Evolutionary conservation across 306 rosid species (phyloP).

Genomic region (Sindora glabra): DNA sequence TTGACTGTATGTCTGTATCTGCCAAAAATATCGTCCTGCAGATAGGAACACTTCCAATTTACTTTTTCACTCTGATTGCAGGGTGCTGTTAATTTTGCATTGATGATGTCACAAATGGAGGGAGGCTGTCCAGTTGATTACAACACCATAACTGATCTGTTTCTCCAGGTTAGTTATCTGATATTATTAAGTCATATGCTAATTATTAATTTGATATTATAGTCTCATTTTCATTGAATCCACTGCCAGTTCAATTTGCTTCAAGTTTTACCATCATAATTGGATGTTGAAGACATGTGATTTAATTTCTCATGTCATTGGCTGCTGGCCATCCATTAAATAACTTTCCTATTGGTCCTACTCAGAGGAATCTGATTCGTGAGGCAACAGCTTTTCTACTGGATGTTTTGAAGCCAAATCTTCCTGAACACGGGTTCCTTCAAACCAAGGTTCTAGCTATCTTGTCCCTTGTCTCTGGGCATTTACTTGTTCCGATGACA

Average conservation of each 20-base stretch:
- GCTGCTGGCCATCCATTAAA: constrained; percentile 13
- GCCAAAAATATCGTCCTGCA: not conserved
- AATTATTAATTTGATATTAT: constrained; percentile 4
- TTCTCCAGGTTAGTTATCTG: constrained; percentile 74
- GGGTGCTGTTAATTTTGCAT: constrained; percentile 99
- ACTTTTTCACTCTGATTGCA: constrained; percentile 25
- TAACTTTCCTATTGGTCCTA: constrained; percentile 4
- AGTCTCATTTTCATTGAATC: too few species aligned
- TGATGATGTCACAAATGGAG: constrained; percentile 99
- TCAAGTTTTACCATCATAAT: not conserved
- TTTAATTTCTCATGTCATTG: not conserved
- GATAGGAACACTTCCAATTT: not conserved
- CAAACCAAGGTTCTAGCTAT: constrained; percentile 70
- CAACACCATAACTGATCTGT: constrained; percentile 96
- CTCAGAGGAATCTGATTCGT: constrained; percentile 91
- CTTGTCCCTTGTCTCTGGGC: not conserved
- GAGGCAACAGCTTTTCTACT: constrained; percentile 97
- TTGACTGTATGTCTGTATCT: not conserved
- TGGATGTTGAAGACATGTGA: not conserved
- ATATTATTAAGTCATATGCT: constrained; percentile 1
- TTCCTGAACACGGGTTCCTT: constrained; percentile 86
- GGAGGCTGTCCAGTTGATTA: constrained; percentile 98
- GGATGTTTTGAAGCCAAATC: constrained; percentile 95
- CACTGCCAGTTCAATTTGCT: too few species aligned
- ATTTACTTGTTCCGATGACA: constrained; percentile 6